These are phyloP conservation scores for Sugiyamaella marilandica DNA, from an alignment of 805 yeast genomes.

Conservation along the genomic window DNA sequence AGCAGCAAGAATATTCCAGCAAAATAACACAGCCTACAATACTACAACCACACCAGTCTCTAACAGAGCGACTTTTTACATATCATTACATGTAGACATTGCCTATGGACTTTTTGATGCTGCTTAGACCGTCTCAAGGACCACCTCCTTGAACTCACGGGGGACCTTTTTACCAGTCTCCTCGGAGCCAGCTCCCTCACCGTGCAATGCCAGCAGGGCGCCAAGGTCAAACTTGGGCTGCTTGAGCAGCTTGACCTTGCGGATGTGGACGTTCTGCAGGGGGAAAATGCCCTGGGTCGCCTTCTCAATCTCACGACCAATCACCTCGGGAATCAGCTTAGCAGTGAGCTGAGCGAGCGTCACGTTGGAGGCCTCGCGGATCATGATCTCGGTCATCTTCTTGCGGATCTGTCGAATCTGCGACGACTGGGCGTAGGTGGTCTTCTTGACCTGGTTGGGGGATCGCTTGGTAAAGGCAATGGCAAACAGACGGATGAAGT, in stretches of 20 bases:
- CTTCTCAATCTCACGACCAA: constrained; percentile 97
- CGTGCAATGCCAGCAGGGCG: constrained; percentile 93
- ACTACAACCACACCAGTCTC: too few species aligned
- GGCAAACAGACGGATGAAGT: constrained; percentile 92
- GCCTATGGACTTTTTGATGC: background rate
- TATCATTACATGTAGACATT: constrained; percentile 7
- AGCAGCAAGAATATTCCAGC: too few species aligned
- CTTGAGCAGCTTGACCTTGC: constrained; percentile 97
- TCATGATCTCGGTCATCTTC: constrained; percentile 92
- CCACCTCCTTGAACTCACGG: constrained; percentile 96
- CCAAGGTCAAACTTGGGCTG: constrained; percentile 99
- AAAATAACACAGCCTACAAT: too few species aligned
- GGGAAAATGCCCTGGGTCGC: constrained; percentile 93
- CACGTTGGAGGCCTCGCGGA: constrained; percentile 91
- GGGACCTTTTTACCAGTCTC: constrained; percentile 97
- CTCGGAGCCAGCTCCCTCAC: constrained; percentile 84
- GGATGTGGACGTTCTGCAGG: constrained; percentile 96
- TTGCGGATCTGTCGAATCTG: constrained; percentile 97
- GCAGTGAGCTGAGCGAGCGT: constrained; percentile 95
- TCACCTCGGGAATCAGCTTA: constrained; percentile 97
- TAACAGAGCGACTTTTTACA: background rate
- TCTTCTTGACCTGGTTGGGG: constrained; percentile 94
- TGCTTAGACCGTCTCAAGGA: constrained; percentile 89
- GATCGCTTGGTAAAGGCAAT: constrained; percentile 98
- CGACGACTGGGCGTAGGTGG: constrained; percentile 96